These are phyloP conservation scores for Shiraia sp. DNA, from an alignment of 2,329 filamentous ascomycete species.

Conservation along the genomic window DNA sequence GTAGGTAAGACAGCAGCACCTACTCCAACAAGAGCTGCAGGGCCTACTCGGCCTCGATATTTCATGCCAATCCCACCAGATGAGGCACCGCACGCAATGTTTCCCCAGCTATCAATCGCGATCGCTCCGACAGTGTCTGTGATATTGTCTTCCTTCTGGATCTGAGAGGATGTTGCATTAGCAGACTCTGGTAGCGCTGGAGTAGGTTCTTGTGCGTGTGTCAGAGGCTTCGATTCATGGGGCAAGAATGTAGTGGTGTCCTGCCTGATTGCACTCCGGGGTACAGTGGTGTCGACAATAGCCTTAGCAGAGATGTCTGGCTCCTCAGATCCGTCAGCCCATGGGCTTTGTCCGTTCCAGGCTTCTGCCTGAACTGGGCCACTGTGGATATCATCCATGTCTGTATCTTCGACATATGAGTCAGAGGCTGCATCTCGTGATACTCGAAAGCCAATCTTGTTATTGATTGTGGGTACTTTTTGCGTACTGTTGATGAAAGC, in stretches of 20 bases:
- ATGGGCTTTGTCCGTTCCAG: conserved; percentile 19
- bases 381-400: conserved; percentile 30
- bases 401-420: conserved; percentile 18
- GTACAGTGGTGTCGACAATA: conserved; percentile 5
- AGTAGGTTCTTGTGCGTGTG: conserved; percentile 18
- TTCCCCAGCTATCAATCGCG: conserved; percentile 81
- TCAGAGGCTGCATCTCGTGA: conserved; percentile 8
- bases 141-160: conserved; percentile 61
- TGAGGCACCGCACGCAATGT: conserved; percentile 91
- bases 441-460: conserved; percentile 11
- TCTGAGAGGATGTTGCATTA: conserved; percentile 1
- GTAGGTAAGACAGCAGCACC: conserved; percentile 87
- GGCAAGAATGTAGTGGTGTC: conserved; percentile 7
- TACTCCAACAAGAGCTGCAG: conserved; percentile 88
- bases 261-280: conserved; percentile 9
- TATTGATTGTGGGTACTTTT: conserved; percentile 40
- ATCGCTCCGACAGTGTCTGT: conserved; percentile 97
- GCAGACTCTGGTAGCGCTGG: conserved; percentile 6
- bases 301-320: conserved; percentile 27
- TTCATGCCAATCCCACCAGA: conserved; percentile 99
- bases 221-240: conserved; percentile 12
- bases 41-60: conserved; percentile 85
- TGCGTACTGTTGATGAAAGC: conserved; percentile 51
- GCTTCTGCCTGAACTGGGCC: conserved; percentile 2
- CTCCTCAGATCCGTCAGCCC: conserved; percentile 47